Base-by-base conservation (phyloP, 139 green algal species). In the Pycnococcus provasolii region DNA sequence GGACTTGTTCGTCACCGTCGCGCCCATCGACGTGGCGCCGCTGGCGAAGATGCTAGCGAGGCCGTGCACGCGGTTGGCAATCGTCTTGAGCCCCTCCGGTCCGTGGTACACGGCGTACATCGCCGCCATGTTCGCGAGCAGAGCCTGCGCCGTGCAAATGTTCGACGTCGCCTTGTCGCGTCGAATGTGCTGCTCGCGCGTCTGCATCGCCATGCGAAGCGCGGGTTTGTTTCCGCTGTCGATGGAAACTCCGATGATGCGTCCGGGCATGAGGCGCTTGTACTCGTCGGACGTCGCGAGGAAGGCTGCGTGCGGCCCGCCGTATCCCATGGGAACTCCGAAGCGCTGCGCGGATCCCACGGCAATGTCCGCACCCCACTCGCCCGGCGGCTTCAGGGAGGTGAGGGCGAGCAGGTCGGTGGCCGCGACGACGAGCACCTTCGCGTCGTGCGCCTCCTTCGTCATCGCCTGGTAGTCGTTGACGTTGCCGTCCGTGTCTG, bases 161-260 rank as follows among this genome's bases (percentile, higher is more conserved):
- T 99, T 99, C 77, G 84, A 94, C 54, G 93, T 99, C 46, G 93
- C 93, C 85, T 99, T 99, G 84, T 99, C 93, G n/a, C 93, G 83
- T 62, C 93, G 81, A 79, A 99, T 99, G 86, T 99, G 93, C 85
- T 99, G 93, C 87, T 99, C 93, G 26, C 93, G 82, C 45, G 93
- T 99, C 84, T 99, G 88, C 92, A 98, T 98, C 43, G 93, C 93
- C 93, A 99, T 99, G 70, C 93, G 88, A 74, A 98, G 82, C 6
- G 89, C 88, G 40, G 86, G 88, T 67, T 87, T 81, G 68, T 90
- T 91, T 40, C 85, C 42, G 2, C 89, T 80, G 78, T 99, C 93
- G 45, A 89, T 81, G 70, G 73, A 87, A 15, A 97, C 67, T 59
- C 93, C 93, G 71, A 99, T 99, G 79, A 99, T 95, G 66, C 93